phyloP scores from a whole-genome alignment of 2,329 filamentous ascomycete genomes.

The Claviceps citrina region DNA sequence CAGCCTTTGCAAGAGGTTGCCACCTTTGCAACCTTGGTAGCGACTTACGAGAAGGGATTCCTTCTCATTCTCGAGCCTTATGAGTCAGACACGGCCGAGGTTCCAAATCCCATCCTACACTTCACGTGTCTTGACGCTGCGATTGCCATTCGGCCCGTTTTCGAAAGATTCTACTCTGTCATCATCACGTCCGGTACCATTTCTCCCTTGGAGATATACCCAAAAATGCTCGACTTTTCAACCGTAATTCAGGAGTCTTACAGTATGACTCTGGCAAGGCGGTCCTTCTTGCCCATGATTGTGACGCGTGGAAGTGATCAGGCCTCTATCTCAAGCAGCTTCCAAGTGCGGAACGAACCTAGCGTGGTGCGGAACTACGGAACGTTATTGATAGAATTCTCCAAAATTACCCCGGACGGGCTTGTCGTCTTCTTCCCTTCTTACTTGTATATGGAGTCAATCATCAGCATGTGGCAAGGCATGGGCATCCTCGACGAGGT shows the following conservation, averaged over 20 bases:
- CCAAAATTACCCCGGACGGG: conserved; percentile 87
- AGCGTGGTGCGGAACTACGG: conserved; percentile 97
- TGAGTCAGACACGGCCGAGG: conserved; percentile 86
- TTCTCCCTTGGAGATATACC: conserved; percentile 95
- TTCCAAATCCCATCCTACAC: conserved; percentile 92
- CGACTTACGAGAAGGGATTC: conserved; percentile 94
- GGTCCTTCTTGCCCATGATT: conserved; percentile 96
- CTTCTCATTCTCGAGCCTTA: conserved; percentile 93
- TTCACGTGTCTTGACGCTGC: conserved; percentile 94
- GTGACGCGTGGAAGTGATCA: conserved; percentile 92
- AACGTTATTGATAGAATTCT: conserved; percentile 82
- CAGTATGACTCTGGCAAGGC: conserved; percentile 82
- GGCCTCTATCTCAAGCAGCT: conserved; percentile 79
- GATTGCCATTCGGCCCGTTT: conserved; percentile 94
- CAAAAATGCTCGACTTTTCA: conserved; percentile 89
- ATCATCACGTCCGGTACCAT: conserved; percentile 97
- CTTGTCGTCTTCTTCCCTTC: conserved; percentile 99
- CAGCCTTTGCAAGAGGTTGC: conserved; percentile 94
- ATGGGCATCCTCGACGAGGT: conserved; percentile 97
- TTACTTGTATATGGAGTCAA: conserved; percentile 97
- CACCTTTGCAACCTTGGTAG: conserved; percentile 87
- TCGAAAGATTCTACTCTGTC: conserved; percentile 92
- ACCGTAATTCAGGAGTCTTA: conserved; percentile 96
- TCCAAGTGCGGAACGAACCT: conserved; percentile 89
- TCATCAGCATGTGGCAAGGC: conserved; percentile 97